Conservation (phyloP, 202 grass and related monocot species). For the Hordeum pubiflorum region DNA sequence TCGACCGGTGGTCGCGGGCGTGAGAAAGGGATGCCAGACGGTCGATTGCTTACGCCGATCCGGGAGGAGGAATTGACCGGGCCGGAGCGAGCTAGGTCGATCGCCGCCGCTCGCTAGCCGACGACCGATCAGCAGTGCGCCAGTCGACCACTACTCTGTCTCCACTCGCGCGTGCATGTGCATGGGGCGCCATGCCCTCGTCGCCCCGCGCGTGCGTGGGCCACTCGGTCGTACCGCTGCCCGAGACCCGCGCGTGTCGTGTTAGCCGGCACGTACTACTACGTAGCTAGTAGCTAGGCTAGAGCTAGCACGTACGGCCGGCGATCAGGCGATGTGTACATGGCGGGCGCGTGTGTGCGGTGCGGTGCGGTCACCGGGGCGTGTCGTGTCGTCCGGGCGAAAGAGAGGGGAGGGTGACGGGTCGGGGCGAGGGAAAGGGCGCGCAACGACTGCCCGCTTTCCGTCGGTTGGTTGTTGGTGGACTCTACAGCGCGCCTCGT, state of each 20-base stretch:
- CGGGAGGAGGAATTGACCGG: not conserved
- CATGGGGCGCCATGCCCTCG: not conserved
- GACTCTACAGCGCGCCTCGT: not conserved
- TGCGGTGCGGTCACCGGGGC: not conserved
- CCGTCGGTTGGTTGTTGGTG: not conserved
- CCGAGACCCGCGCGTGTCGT: not conserved
- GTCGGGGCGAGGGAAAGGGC: not conserved
- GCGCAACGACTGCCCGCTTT: not conserved
- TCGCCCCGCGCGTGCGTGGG: not conserved
- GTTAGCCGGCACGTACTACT: too few relatives aligned
- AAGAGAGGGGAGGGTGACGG: constrained; percentile 4
- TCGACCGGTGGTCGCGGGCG: not conserved
- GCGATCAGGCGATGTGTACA: not conserved
- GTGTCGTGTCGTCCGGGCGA: not conserved
- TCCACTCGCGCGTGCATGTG: not conserved
- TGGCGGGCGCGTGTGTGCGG: too few relatives aligned
- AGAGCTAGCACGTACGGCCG: not conserved
- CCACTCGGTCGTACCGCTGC: not conserved
- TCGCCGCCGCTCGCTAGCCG: not conserved
- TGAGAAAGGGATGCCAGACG: not conserved
- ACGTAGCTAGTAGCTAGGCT: too few relatives aligned
- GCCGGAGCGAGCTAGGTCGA: too few relatives aligned
- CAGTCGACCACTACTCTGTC: not conserved
- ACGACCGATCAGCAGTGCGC: not conserved
- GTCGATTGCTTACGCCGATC: not conserved